These are phyloP conservation scores for Nakaseomyces bracarensis DNA, from an alignment of 1,139 yeast species.

Conservation along the genomic window DNA sequence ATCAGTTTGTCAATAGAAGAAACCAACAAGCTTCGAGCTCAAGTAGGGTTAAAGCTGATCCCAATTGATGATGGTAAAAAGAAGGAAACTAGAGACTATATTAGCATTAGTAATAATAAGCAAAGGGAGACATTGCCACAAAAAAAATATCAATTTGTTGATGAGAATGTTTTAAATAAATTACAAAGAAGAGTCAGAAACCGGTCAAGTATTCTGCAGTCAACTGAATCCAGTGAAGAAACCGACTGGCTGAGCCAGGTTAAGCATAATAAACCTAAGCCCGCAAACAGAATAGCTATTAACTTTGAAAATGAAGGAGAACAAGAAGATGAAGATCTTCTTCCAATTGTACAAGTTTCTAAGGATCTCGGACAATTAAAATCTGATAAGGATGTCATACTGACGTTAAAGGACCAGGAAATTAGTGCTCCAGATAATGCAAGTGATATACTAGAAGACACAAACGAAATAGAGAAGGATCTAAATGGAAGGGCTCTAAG, in stretches of 20 bases:
- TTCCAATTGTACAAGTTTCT: constrained; percentile 13
- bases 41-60: constrained; percentile 44
- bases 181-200: neutral
- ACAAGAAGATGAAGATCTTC: constrained; percentile 30
- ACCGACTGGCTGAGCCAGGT: neutral
- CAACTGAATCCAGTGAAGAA: neutral
- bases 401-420: constrained; percentile 57
- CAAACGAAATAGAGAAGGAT: constrained; percentile 12
- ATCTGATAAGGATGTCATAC: constrained; percentile 38
- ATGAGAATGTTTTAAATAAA: constrained; percentile 1
- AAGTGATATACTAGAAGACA: constrained; percentile 22
- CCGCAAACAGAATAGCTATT: neutral
- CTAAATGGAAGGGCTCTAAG: constrained; percentile 12
- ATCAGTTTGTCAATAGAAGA: constrained; percentile 40
- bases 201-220: neutral
- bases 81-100: neutral
- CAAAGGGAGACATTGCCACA: neutral
- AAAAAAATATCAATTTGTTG: constrained; percentile 1
- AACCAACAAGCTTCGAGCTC: constrained; percentile 43
- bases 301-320: constrained; percentile 13
- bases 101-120: neutral
- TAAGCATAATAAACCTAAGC: neutral
- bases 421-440: constrained; percentile 40
- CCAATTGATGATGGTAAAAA: constrained; percentile 16
- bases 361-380: constrained; percentile 15